Base-by-base conservation (phyloP, 2,329 filamentous ascomycete species). In the Metarhizium sp. region DNA sequence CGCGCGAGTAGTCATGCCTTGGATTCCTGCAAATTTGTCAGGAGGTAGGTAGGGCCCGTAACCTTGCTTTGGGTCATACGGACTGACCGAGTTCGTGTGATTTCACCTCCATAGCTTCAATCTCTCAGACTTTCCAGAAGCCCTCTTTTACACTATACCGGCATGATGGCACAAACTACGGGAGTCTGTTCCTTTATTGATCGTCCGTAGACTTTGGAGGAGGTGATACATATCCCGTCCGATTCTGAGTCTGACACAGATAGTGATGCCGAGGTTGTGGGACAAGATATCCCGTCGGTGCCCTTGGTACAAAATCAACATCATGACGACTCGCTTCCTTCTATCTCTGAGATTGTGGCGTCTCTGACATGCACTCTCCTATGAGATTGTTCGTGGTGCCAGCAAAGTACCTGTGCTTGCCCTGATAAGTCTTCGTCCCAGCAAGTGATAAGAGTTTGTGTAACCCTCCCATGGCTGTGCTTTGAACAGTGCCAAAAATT, bases 271-370 rank as follows among this genome's bases (percentile, higher is more conserved):
- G 50, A 52, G 5, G 32, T 13, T n/a, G 13, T 42, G 38, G 16
- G 32, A 38, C 8, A 52, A n/a, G 38, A 29, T 40, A 11, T 20
- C 4, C 29, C 36, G 20, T 43, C 36, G 13, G 50, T 42, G 14
- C 34, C 8, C 20, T 13, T 29, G 36, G 34, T 40, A 4, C 20
- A 42, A 7, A 20, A 52, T 3, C 42, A 38, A 25, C 32, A 20
- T 14, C 36, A 11, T 42, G 50, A 52, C 50, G 50, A 52, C n/a
- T 52, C 50, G 20, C 50, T 52, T 30, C 38, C 50, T 40, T 52
- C 38, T 30, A 52, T 52, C 50, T 52, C 50, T 38, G 50, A 38
- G 36, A 38, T 52, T 52, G 38, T 42, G 34, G 20, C 51, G 29
- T 32, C 16, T 42, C 13, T 42, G 40, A 42, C 32, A 34, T 34